phyloP scores from a whole-genome alignment of 2,329 filamentous ascomycete species.

The Gaeumannomyces sp. region DNA sequence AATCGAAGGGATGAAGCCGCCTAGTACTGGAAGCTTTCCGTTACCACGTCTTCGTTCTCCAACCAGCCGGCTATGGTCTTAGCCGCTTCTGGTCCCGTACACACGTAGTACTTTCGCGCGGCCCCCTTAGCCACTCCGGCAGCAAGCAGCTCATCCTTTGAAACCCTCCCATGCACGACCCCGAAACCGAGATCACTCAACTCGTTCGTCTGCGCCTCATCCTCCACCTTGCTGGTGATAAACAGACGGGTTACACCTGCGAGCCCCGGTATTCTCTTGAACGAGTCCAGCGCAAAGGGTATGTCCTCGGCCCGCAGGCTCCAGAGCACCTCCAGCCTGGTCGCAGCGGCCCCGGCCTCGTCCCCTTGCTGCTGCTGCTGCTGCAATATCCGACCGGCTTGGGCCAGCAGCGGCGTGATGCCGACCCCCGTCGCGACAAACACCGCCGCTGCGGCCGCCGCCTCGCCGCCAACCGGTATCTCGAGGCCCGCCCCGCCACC shows the following conservation, averaged over 20 bases:
- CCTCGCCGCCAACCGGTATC: conserved; percentile 24
- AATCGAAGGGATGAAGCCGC: neutral
- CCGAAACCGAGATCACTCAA: conserved; percentile 28
- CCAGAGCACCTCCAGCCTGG: conserved; percentile 59
- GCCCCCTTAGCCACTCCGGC: conserved; percentile 24
- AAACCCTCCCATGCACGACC: conserved; percentile 33
- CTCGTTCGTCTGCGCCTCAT: conserved; percentile 28
- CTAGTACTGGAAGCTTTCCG: conserved; percentile 58
- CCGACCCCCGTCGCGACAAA: conserved; percentile 78
- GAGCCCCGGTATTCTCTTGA: conserved; percentile 47
- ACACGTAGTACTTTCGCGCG: conserved; percentile 43
- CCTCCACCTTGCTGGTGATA: conserved; percentile 45
- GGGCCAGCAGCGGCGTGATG: conserved; percentile 73
- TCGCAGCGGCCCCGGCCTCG: conserved; percentile 12
- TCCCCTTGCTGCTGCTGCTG: conserved; percentile 19
- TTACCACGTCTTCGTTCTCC: conserved; percentile 45
- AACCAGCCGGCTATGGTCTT: conserved; percentile 43
- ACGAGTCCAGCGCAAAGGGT: conserved; percentile 52
- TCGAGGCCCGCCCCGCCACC: conserved; percentile 22
- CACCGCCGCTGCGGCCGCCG: conserved; percentile 34
- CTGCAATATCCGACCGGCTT: conserved; percentile 44
- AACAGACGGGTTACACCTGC: conserved; percentile 52
- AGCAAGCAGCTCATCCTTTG: conserved; percentile 33
- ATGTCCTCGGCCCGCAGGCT: conserved; percentile 57
- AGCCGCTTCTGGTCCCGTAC: conserved; percentile 37